Conservation (phyloP, 1,284 basidiomycete species). For the Ceratobasidium sp. region DNA sequence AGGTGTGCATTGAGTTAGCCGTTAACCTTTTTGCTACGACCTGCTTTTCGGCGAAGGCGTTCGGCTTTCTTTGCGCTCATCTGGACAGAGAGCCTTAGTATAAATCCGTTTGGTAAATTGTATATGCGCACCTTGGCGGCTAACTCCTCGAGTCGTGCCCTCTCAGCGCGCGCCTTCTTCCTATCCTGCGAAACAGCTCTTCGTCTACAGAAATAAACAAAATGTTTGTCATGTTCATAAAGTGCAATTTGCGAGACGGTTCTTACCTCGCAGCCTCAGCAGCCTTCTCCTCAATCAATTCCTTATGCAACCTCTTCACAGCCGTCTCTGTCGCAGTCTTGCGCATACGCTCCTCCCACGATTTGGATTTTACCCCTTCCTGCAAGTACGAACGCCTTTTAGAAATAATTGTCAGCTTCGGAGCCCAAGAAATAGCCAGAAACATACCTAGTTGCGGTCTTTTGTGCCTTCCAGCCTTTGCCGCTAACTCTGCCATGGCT, state of each 20-base stretch:
- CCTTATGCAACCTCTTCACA: constrained; percentile 74
- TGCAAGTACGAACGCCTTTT: constrained; percentile 74
- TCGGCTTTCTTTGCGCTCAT: constrained; percentile 82
- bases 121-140: constrained; percentile 67
- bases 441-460: constrained; percentile 70
- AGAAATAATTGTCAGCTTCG: constrained; percentile 18
- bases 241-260: constrained; percentile 2
- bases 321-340: constrained; percentile 71
- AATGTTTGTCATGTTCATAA: constrained; percentile 14
- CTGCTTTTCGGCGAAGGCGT: constrained; percentile 72
- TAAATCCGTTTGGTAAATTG: neutral
- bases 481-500: constrained; percentile 51
- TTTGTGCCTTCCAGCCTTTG: constrained; percentile 73
- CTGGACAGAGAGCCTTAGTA: constrained; percentile 54
- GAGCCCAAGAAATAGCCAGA: constrained; percentile 11
- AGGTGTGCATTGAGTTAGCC: constrained; percentile 59
- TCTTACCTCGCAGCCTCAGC: constrained; percentile 70
- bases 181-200: constrained; percentile 73
- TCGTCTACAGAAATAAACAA: constrained; percentile 63
- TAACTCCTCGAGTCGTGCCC: constrained; percentile 72
- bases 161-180: constrained; percentile 75
- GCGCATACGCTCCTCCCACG: constrained; percentile 74
- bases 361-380: constrained; percentile 69
- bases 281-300: constrained; percentile 78
- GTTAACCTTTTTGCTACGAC: constrained; percentile 80